Evolutionary conservation across 2,329 filamentous ascomycete species (phyloP).

Genomic region (Pseudocercospora crystallina): DNA sequence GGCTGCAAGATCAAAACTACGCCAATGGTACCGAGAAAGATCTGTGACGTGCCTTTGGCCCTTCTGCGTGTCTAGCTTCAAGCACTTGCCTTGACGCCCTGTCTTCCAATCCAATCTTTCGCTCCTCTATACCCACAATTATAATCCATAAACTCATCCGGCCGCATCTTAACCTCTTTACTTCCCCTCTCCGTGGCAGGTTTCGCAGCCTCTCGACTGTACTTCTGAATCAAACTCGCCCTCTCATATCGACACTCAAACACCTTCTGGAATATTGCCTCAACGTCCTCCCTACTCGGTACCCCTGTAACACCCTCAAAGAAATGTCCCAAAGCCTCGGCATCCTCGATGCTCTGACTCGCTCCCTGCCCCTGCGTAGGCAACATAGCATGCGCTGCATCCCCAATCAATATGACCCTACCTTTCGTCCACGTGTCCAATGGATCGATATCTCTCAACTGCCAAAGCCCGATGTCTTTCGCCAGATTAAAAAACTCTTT

Average conservation of each 20-base stretch:
- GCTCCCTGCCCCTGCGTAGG: conserved; percentile 48
- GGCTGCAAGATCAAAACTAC: too few species aligned
- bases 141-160: conserved; percentile 46
- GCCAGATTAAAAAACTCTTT: conserved; percentile 35
- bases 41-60: too few species aligned
- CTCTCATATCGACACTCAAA: conserved; percentile 38
- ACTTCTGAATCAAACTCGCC: conserved; percentile 43
- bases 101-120: conserved; percentile 30
- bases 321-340: conserved; percentile 36
- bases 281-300: conserved; percentile 26
- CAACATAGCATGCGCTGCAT: conserved; percentile 42
- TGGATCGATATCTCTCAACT: conserved; percentile 48
- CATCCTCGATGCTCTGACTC: conserved; percentile 45
- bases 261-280: conserved; percentile 23
- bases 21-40: too few species aligned
- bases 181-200: conserved; percentile 39
- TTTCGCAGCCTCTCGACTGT: conserved; percentile 45
- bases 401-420: conserved; percentile 36
- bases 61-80: too few species aligned
- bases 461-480: conserved; percentile 45
- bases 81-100: background rate
- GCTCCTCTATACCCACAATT: conserved; percentile 42
- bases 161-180: conserved; percentile 36
- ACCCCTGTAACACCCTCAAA: conserved; percentile 23
- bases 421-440: conserved; percentile 38